Conservation (phyloP, 2,329 filamentous ascomycete species). For the Epichloe glyceriae region DNA sequence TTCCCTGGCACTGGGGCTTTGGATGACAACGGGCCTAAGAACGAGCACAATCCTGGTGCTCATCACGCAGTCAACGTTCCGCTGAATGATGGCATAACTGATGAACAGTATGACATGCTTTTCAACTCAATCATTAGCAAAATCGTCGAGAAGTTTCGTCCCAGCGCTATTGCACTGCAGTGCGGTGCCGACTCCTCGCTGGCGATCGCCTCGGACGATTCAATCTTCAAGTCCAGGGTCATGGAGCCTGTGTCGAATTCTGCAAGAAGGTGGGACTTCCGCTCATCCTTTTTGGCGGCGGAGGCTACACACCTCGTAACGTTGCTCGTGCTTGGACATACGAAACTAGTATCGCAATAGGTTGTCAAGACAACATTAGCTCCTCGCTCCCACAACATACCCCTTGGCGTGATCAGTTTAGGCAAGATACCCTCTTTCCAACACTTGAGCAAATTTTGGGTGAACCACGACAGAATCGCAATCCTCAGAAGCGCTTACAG, state of each 20-base stretch:
- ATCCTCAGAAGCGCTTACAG: conserved; percentile 61
- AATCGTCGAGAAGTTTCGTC: conserved; percentile 73
- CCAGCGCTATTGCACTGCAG: conserved; percentile 82
- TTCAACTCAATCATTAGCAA: conserved; percentile 71
- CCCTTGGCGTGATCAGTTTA: conserved; percentile 80
- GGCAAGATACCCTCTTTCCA: conserved; percentile 77
- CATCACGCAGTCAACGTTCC: conserved; percentile 88
- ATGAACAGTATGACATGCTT: conserved; percentile 74
- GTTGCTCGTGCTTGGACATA: conserved; percentile 95
- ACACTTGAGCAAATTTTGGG: conserved; percentile 60
- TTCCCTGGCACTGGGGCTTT: conserved; percentile 86
- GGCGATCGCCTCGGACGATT: conserved; percentile 90
- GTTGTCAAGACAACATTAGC: conserved; percentile 55
- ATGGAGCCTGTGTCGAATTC: conserved; percentile 81
- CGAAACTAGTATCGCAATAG: conserved; percentile 84
- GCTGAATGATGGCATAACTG: conserved; percentile 79
- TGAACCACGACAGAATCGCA: conserved; percentile 63
- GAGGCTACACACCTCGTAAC: conserved; percentile 92
- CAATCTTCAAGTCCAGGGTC: conserved; percentile 90
- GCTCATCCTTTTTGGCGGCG: conserved; percentile 82
- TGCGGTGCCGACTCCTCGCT: conserved; percentile 92
- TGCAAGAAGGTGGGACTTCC: conserved; percentile 73
- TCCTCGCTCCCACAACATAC: conserved; percentile 66
- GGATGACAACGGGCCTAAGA: conserved; percentile 71
- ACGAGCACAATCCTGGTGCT: conserved; percentile 73